Base-by-base conservation (phyloP, 1,139 yeast genomes). In the Geotrichum macrosporum region DNA sequence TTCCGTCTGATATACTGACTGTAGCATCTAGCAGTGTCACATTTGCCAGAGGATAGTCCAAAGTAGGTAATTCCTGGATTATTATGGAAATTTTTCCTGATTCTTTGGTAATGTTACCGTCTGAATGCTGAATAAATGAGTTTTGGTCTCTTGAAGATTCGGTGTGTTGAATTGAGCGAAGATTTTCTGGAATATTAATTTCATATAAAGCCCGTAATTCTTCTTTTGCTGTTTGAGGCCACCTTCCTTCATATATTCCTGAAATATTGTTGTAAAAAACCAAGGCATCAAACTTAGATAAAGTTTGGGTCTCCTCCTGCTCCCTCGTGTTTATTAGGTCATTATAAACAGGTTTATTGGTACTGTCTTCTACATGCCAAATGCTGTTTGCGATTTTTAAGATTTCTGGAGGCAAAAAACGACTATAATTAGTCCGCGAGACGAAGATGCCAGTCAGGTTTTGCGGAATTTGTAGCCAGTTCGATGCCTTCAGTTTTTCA, bases 381-480 rank as follows among this genome's bases (percentile, higher is more conserved):
- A 80, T 67, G 21, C 54, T 50, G 35, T 62, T 61, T 1, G 83
- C 80, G 19, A 59, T 56, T 2, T 66, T 57, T 53, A 80, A 75
- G 1, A 86, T 68, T 5, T 59, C 63, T 56, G 81, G 72, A 0
- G 95, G 94, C 9, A 86, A 60, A 1, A 85, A 66, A n/a, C 29
- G 19, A 3, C 34, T 37, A 40, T 59, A 57, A 5, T 50, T 35
- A 2, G 36, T 32, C n/a, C n/a, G n/a, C n/a, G n/a, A n/a, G n/a
- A n/a, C n/a, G n/a, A n/a, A n/a, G 18, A 81, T 76, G 6, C 95
- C 95, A 0, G 94, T 84, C 9, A 86, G 63, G 57, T 84, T 82
- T 0, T 84, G 84, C 61, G 81, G 82, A 6, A 87, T 87, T 3
- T 65, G 53, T 15, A 60, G 51, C 60, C 75, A 80, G 1, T 74